Evolutionary conservation across 225 moss, liverwort and hornwort species (phyloP).

Genomic region (Ulota crispa): DNA sequence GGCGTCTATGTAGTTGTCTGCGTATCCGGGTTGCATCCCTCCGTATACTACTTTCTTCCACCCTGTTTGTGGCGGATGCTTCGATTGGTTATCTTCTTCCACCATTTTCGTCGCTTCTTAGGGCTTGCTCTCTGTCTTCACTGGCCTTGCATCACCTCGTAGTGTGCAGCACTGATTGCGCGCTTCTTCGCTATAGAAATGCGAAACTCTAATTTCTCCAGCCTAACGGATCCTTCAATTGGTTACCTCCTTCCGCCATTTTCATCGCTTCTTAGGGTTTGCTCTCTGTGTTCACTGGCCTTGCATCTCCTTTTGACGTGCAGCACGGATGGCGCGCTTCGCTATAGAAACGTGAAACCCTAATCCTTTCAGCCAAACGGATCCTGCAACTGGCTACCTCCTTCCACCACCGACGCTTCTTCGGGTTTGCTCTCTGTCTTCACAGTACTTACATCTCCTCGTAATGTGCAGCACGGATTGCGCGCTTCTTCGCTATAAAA

Average conservation of each 20-base stretch:
- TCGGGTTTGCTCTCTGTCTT: neutral
- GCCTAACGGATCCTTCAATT: constrained; percentile 26
- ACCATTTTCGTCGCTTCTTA: neutral
- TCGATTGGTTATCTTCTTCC: constrained; percentile 12
- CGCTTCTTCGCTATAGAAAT: neutral
- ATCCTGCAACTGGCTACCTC: no score
- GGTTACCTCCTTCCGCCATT: no score
- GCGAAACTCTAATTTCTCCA: neutral
- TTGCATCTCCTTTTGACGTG: no score
- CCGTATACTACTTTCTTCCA: constrained; percentile 95
- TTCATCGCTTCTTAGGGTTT: no score
- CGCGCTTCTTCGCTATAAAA: neutral
- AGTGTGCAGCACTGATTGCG: neutral
- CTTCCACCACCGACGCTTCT: neutral
- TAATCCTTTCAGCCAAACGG: no score
- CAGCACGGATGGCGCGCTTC: no score
- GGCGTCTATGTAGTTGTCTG: constrained; percentile 83
- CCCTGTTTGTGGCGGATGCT: constrained; percentile 19
- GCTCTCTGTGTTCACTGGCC: no score
- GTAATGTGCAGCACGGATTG: neutral
- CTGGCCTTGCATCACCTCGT: neutral
- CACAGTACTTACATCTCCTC: neutral
- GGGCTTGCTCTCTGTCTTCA: neutral
- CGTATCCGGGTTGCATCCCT: constrained; percentile 76
- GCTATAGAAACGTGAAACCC: no score